phyloP scores from a whole-genome alignment of 1,284 basidiomycete genomes.

The Ustilago shanxiensis region DNA sequence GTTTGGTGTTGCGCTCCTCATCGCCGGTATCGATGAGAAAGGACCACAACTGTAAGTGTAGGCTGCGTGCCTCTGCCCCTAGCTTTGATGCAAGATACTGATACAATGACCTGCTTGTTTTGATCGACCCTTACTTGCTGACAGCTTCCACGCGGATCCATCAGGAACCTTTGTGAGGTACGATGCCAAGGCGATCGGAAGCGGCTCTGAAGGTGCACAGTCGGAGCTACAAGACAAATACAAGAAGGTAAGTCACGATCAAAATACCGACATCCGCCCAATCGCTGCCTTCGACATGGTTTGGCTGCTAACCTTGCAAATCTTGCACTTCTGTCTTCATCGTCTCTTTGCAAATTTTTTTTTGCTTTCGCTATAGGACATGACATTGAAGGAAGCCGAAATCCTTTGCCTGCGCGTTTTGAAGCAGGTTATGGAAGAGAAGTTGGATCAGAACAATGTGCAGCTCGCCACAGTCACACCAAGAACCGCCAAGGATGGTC shows the following conservation, averaged over 20 bases:
- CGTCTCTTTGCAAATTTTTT: background rate
- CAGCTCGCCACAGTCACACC: slow-evolving; percentile 80
- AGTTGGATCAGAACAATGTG: slow-evolving; percentile 96
- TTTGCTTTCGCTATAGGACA: slow-evolving; percentile 82
- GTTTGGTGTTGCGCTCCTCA: slow-evolving; percentile 96
- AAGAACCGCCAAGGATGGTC: slow-evolving; percentile 60
- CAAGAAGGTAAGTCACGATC: slow-evolving; percentile 81
- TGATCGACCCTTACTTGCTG: slow-evolving; percentile 7
- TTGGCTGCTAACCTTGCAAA: background rate
- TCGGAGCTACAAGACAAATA: slow-evolving; percentile 97
- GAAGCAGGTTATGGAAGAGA: slow-evolving; percentile 99
- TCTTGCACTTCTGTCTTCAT: background rate
- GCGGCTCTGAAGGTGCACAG: slow-evolving; percentile 97
- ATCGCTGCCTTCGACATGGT: background rate
- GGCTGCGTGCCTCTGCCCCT: background rate
- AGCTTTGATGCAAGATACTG: background rate
- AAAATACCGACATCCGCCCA: background rate
- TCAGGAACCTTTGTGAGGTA: slow-evolving; percentile 98
- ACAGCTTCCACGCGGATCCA: slow-evolving; percentile 85
- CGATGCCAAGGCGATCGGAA: slow-evolving; percentile 98
- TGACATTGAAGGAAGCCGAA: slow-evolving; percentile 90
- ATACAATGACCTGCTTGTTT: background rate
- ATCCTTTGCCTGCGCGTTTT: slow-evolving; percentile 86
- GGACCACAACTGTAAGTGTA: slow-evolving; percentile 83
- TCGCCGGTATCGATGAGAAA: slow-evolving; percentile 94